These are phyloP conservation scores for Fusarium compactum DNA, from an alignment of 2,329 filamentous ascomycete species.

Conservation along the genomic window DNA sequence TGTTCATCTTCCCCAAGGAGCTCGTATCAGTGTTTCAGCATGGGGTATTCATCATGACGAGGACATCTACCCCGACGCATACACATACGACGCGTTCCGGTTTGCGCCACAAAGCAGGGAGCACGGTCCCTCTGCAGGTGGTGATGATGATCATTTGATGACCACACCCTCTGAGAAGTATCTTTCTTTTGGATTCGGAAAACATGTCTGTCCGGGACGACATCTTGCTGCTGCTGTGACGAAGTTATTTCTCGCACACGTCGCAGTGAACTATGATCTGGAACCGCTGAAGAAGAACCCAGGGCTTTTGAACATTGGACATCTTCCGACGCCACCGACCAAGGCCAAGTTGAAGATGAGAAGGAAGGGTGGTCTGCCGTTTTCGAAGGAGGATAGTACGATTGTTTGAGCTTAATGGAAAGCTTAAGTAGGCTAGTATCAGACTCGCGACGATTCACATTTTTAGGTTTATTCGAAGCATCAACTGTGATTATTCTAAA, in stretches of 20 bases:
- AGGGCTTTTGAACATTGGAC: not conserved
- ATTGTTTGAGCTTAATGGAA: not conserved
- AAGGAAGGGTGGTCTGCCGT: accelerated
- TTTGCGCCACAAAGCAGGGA: not conserved
- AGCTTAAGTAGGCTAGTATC: not conserved
- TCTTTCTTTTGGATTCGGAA: not conserved
- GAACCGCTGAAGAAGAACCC: not conserved
- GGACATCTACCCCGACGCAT: not conserved
- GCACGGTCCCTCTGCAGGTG: accelerated
- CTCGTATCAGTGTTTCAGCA: not conserved
- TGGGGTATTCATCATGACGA: not conserved
- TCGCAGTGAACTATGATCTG: not conserved
- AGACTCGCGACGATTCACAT: accelerated
- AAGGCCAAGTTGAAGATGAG: not conserved
- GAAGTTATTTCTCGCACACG: not conserved
- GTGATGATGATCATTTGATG: not conserved
- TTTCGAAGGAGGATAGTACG: not conserved
- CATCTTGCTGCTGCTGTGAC: not conserved
- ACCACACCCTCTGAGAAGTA: accelerated
- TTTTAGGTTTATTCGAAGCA: not conserved
- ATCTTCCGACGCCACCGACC: not conserved
- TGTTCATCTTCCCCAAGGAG: not conserved
- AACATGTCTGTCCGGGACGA: not conserved
- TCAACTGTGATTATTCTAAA: not conserved
- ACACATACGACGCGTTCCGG: not conserved